phyloP scores from a whole-genome alignment of 352 stramenopile species.

The Pythium plurisporium region DNA sequence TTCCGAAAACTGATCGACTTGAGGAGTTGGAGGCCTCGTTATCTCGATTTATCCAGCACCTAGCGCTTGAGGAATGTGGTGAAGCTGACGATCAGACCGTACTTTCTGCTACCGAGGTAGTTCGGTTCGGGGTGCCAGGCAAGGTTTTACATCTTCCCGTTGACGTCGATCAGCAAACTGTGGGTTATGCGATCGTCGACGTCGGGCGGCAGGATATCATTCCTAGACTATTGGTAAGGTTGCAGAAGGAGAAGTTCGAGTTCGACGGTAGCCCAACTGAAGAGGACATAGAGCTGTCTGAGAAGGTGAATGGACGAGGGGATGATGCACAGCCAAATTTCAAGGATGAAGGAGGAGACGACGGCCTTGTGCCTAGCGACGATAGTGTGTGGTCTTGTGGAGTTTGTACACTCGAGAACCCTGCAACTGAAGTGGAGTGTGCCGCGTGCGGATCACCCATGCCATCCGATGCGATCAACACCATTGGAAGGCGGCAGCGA shows the following conservation, averaged over 20 bases:
- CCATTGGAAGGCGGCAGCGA: conserved; percentile 14
- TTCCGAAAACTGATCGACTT: conserved; percentile 53
- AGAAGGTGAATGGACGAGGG: conserved; percentile 28
- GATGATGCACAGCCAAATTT: neutral
- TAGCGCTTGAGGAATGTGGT: conserved; percentile 69
- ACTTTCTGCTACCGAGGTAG: conserved; percentile 55
- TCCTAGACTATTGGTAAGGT: conserved; percentile 35
- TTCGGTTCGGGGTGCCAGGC: conserved; percentile 57
- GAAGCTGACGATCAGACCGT: conserved; percentile 77
- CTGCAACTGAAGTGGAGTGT: conserved; percentile 47
- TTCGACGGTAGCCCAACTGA: conserved; percentile 53
- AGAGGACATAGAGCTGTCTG: conserved; percentile 36
- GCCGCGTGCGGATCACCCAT: conserved; percentile 63
- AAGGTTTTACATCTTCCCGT: conserved; percentile 57
- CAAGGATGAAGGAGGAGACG: conserved; percentile 15
- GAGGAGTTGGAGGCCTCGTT: conserved; percentile 33
- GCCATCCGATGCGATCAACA: conserved; percentile 22
- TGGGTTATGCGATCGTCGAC: conserved; percentile 63
- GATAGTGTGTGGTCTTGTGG: conserved; percentile 52
- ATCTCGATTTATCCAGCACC: conserved; percentile 55
- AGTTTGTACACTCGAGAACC: conserved; percentile 72
- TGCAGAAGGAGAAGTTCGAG: conserved; percentile 45
- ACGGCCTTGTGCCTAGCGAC: conserved; percentile 10
- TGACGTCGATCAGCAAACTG: conserved; percentile 36
- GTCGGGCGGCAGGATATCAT: conserved; percentile 66